These are phyloP conservation scores for Zea luxurians DNA, from an alignment of 176 grass and related monocot species.

Conservation along the genomic window DNA sequence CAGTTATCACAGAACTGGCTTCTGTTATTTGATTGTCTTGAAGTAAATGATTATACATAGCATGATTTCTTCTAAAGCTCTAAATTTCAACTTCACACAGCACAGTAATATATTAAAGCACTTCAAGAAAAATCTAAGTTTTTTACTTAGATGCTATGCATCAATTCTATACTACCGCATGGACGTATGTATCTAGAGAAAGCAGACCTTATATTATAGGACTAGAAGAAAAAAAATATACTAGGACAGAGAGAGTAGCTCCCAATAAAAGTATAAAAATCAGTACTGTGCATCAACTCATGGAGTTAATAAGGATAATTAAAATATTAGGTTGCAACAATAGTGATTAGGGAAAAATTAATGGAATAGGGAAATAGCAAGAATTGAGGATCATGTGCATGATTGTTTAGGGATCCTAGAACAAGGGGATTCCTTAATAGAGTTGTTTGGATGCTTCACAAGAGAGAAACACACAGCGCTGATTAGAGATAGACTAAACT, in stretches of 20 bases:
- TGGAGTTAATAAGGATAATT: too few species aligned
- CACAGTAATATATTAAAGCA: background rate
- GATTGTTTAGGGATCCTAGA: background rate
- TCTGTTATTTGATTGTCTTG: background rate
- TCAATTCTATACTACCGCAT: conserved; percentile 4
- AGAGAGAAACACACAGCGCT: background rate
- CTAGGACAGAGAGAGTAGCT: too few species aligned
- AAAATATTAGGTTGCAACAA: too few species aligned
- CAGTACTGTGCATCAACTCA: too few species aligned
- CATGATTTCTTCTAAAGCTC: background rate
- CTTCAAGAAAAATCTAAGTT: background rate
- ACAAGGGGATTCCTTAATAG: background rate
- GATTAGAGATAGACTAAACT: background rate
- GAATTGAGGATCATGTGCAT: background rate
- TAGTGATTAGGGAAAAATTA: background rate
- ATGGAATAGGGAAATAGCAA: background rate
- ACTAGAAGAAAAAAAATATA: too few species aligned
- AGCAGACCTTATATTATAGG: too few species aligned
- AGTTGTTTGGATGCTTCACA: background rate
- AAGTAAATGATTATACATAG: background rate
- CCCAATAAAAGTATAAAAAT: too few species aligned
- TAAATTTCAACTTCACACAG: conserved; percentile 4
- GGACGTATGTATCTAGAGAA: too few species aligned
- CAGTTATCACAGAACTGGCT: background rate
- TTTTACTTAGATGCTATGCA: background rate